phyloP scores from a whole-genome alignment of 2,329 filamentous ascomycete species.

The Botrytis fragariae region DNA sequence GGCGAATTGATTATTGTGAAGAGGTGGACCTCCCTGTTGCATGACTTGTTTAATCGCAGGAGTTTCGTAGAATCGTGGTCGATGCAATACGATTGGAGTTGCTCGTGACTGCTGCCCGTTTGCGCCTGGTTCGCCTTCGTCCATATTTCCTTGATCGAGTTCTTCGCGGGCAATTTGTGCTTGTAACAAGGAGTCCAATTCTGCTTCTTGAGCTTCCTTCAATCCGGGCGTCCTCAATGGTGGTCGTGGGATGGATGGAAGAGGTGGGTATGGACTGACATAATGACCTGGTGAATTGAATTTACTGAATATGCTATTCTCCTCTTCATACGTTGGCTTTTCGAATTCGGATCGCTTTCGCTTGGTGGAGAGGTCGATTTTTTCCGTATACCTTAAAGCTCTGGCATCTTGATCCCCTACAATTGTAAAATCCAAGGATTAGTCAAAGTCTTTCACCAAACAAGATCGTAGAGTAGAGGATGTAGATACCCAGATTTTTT shows the following conservation, averaged over 20 bases:
- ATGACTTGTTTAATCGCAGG: background rate
- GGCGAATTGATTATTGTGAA: background rate
- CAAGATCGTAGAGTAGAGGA: background rate
- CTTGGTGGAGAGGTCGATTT: constrained; percentile 8
- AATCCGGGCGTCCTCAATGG: constrained; percentile 2
- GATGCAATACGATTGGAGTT: constrained; percentile 5
- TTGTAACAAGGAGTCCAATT: constrained; percentile 28
- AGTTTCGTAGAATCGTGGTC: constrained; percentile 13
- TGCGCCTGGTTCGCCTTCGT: constrained; percentile 7
- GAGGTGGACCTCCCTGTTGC: background rate
- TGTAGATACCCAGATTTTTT: constrained; percentile 26
- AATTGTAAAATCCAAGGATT: background rate
- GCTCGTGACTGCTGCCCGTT: constrained; percentile 1
- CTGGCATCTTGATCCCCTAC: constrained; percentile 31
- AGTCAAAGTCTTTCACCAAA: background rate
- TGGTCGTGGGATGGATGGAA: constrained; percentile 17
- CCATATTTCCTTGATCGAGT: constrained; percentile 9
- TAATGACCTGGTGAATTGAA: constrained; percentile 18
- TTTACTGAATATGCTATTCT: constrained; percentile 7
- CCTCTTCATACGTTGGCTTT: background rate
- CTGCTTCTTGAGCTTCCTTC: constrained; percentile 17
- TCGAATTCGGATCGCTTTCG: constrained; percentile 15
- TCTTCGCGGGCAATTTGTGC: constrained; percentile 28
- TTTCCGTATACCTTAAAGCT: constrained; percentile 27
- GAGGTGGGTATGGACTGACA: constrained; percentile 23